These are phyloP conservation scores for Byssochlamys sp. DNA, from an alignment of 2,329 filamentous ascomycete genomes.

Conservation along the genomic window DNA sequence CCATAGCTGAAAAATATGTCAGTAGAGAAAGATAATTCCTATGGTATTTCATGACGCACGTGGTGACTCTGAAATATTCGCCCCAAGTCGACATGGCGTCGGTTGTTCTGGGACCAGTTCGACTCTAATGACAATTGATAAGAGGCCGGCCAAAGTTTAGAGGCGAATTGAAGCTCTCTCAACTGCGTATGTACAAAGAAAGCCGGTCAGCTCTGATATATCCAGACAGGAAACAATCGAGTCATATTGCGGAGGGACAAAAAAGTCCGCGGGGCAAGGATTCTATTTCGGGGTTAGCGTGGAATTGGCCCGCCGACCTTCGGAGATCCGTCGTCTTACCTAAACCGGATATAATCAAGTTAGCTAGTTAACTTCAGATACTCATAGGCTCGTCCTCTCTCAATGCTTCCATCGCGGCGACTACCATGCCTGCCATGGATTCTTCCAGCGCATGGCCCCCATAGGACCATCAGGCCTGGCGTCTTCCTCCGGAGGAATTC, in stretches of 20 bases:
- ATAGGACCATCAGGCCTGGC: slow-evolving; percentile 3
- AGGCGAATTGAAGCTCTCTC: neutral
- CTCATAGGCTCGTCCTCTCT: slow-evolving; percentile 7
- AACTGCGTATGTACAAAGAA: neutral
- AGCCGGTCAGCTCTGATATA: neutral
- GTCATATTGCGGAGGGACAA: neutral
- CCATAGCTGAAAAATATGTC: slow-evolving; percentile 49
- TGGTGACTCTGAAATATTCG: slow-evolving; percentile 69
- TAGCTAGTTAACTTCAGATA: neutral
- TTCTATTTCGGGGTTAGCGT: neutral
- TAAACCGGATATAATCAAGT: neutral
- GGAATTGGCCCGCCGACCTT: neutral
- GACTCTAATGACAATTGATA: neutral
- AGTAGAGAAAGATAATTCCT: slow-evolving; percentile 4
- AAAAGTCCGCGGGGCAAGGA: neutral
- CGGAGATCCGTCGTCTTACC: neutral
- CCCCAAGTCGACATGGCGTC: slow-evolving; percentile 77
- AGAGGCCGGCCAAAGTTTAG: neutral
- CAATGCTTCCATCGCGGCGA: slow-evolving; percentile 19
- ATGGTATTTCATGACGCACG: slow-evolving; percentile 44
- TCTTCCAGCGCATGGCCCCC: slow-evolving; percentile 6
- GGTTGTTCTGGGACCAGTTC: neutral
- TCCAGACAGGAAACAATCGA: neutral
- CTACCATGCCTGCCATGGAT: slow-evolving; percentile 12
- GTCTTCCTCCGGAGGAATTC: slow-evolving; percentile 18